Conservation (phyloP, 2,329 filamentous ascomycete genomes). For the Gnomoniopsis smithogilvyi region DNA sequence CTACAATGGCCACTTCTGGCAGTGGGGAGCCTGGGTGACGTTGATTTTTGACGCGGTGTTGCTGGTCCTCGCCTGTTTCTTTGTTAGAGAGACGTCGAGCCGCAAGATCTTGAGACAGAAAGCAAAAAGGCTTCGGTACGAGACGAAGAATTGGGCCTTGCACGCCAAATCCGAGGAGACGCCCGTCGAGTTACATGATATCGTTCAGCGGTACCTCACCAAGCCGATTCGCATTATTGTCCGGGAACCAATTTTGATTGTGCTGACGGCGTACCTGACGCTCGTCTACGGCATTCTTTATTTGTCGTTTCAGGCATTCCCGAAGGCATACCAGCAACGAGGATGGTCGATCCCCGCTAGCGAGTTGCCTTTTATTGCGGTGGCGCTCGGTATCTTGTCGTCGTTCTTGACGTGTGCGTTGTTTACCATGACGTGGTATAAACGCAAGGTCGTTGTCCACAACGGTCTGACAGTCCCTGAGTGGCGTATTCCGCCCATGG, state of each 20-base stretch:
- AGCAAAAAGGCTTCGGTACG: constrained; percentile 43
- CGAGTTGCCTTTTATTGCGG: constrained; percentile 39
- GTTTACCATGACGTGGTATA: constrained; percentile 20
- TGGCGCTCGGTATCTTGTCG: constrained; percentile 36
- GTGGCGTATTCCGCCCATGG: constrained; percentile 43
- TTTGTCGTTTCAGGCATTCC: constrained; percentile 46
- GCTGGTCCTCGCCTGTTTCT: constrained; percentile 33
- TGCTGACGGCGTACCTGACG: constrained; percentile 20
- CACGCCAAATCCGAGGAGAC: constrained; percentile 26
- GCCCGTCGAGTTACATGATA: constrained; percentile 19
- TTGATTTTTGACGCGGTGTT: constrained; percentile 43
- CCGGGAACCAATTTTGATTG: constrained; percentile 21
- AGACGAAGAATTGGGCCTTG: constrained; percentile 36
- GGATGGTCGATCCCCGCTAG: constrained; percentile 36
- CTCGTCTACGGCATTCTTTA: constrained; percentile 42
- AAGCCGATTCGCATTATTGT: constrained; percentile 22
- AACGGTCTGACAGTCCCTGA: constrained; percentile 36
- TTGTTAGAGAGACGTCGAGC: constrained; percentile 50
- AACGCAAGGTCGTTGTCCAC: constrained; percentile 23
- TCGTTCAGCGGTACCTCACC: constrained; percentile 19
- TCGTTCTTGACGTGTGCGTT: constrained; percentile 19
- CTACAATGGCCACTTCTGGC: constrained; percentile 29
- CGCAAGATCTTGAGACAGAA: constrained; percentile 44
- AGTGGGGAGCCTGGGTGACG: constrained; percentile 55
- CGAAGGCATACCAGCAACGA: constrained; percentile 38